A percentile compares a stretch with the other conserved stretches of the same genome.
Conservation (phyloP, 2,329 filamentous ascomycete genomes). For the Rutstroemia sp. region DNA sequence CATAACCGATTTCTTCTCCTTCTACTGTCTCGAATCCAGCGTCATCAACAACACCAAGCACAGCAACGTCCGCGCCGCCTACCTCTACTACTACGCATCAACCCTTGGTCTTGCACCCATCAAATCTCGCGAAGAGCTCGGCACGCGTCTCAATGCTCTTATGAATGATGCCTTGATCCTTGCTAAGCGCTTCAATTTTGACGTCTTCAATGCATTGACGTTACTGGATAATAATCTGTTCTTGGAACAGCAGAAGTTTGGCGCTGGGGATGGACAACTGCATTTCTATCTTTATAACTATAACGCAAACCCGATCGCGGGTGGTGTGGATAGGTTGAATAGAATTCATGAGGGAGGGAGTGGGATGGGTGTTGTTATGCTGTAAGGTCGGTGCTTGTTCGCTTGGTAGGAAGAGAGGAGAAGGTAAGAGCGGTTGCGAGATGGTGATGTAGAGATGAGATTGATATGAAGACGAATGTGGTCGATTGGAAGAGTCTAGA, state of each 20-base stretch:
- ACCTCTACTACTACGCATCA: conserved; percentile 94
- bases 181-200: conserved; percentile 77
- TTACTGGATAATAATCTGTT: conserved; percentile 92
- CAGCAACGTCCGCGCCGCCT: conserved; percentile 76
- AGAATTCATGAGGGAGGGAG: conserved; percentile 71
- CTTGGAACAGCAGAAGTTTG: conserved; percentile 89
- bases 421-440: no score
- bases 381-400: conserved; percentile 34
- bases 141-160: conserved; percentile 71
- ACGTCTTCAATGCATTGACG: conserved; percentile 94
- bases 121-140: conserved; percentile 51
- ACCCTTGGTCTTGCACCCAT: conserved; percentile 63
- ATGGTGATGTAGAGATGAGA: no score
- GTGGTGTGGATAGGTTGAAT: conserved; percentile 77
- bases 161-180: conserved; percentile 81
- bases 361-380: conserved; percentile 84
- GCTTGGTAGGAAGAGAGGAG: background rate
- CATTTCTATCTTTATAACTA: conserved; percentile 99
- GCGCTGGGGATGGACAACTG: conserved; percentile 85
- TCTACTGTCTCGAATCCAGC: conserved; percentile 90
- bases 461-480: no score
- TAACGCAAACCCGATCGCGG: conserved; percentile 73
- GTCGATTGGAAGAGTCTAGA: no score
- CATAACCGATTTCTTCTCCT: conserved; percentile 95
- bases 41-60: conserved; percentile 79